These are phyloP conservation scores for Umbelopsis ramanniana DNA, from an alignment of 192 early-diverging fungal genomes.

Conservation along the genomic window DNA sequence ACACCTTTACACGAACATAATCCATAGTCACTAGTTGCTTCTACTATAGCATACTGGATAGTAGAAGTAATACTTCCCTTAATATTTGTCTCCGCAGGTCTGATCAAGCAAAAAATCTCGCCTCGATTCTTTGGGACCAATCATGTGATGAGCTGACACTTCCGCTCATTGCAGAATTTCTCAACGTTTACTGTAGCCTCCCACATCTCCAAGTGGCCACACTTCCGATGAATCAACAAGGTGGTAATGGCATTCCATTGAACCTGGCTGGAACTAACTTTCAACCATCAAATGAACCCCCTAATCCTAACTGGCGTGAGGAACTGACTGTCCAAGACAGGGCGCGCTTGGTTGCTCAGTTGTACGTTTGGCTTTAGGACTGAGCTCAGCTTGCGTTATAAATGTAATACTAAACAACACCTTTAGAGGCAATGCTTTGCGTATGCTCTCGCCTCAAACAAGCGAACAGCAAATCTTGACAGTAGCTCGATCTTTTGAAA, in stretches of 20 bases:
- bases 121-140: not conserved
- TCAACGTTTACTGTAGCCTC: not conserved
- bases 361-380: slow-evolving; percentile 18
- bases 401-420: too few species aligned
- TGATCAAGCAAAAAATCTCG: too few species aligned
- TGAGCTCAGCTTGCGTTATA: not conserved
- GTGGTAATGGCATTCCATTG: slow-evolving; percentile 9
- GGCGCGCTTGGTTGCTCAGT: slow-evolving; percentile 37
- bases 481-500: slow-evolving; percentile 39
- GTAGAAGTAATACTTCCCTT: too few species aligned
- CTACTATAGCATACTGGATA: too few species aligned
- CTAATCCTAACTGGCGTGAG: slow-evolving; percentile 42
- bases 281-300: slow-evolving; percentile 25
- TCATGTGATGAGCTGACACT: slow-evolving; percentile 1
- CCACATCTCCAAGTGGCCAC: not conserved
- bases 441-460: slow-evolving; percentile 30
- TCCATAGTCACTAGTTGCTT: too few species aligned
- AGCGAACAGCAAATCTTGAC: slow-evolving; percentile 36
- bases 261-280: slow-evolving; percentile 11
- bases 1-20: too few species aligned
- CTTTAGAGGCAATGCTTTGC: slow-evolving; percentile 30
- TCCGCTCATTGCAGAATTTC: not conserved
- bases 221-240: slow-evolving; percentile 19
- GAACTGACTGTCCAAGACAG: slow-evolving; percentile 39
- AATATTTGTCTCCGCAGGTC: too few species aligned